A percentile compares a stretch with the other conserved stretches of the same genome.
phyloP scores from a whole-genome alignment of 805 yeast species.

The Candida pseudofarinosa region DNA sequence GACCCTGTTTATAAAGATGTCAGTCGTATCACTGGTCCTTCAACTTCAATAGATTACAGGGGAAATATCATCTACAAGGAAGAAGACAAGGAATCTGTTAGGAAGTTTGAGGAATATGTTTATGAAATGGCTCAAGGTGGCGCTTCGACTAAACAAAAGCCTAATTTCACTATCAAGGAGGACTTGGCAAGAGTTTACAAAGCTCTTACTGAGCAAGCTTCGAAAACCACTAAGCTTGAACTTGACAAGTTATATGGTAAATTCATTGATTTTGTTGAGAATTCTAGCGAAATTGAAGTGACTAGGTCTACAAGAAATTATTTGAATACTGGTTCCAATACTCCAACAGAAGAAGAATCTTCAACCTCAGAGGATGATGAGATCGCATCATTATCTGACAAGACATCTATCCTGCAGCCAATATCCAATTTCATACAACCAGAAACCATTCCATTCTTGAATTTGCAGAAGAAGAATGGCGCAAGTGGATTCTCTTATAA shows the following conservation, averaged over 20 bases:
- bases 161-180: constrained; percentile 75
- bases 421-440: constrained; percentile 71
- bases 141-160: constrained; percentile 58
- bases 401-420: constrained; percentile 63
- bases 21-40: constrained; percentile 90
- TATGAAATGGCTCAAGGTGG: constrained; percentile 96
- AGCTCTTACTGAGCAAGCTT: constrained; percentile 70
- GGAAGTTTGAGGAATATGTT: constrained; percentile 94
- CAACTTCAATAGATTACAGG: constrained; percentile 79
- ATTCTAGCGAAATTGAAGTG: constrained; percentile 67
- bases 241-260: constrained; percentile 69
- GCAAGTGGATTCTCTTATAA: constrained; percentile 81
- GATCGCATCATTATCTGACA: constrained; percentile 79
- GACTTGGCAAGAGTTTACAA: constrained; percentile 80
- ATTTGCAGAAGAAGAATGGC: constrained; percentile 72
- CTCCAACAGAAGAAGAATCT: constrained; percentile 30
- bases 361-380: constrained; percentile 64
- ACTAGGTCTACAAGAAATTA: constrained; percentile 56
- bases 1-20: constrained; percentile 96
- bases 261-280: constrained; percentile 63
- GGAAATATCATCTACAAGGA: constrained; percentile 86
- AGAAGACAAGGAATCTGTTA: constrained; percentile 81
- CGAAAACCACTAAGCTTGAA: constrained; percentile 61
- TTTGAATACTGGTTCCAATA: constrained; percentile 40
- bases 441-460: constrained; percentile 92